Conservation (phyloP, 805 yeast genomes). For the Lipomyces mesembrius region DNA sequence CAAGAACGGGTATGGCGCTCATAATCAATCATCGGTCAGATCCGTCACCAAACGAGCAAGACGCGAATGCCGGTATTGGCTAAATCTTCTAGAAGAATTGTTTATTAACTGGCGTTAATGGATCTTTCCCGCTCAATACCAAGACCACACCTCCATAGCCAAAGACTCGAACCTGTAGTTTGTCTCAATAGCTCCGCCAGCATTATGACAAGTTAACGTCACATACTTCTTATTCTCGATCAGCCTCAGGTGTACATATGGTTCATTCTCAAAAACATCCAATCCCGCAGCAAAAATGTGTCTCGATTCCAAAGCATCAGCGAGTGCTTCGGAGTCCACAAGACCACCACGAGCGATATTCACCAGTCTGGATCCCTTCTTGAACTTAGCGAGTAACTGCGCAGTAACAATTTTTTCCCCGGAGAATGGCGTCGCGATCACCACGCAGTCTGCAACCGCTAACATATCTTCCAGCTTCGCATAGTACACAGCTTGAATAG, state of each 20-base stretch:
- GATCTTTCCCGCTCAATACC: neutral
- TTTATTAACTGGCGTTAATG: constrained; percentile 7
- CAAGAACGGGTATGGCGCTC: too few relatives aligned
- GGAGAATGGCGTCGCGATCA: constrained; percentile 35
- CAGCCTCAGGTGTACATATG: constrained; percentile 4
- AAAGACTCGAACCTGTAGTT: constrained; percentile 10
- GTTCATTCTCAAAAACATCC: constrained; percentile 20
- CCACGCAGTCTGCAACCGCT: constrained; percentile 43
- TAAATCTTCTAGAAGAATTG: neutral
- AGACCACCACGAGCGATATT: constrained; percentile 11
- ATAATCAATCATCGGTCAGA: too few relatives aligned
- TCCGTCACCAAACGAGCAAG: too few relatives aligned
- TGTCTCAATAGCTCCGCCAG: constrained; percentile 13
- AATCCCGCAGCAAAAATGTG: constrained; percentile 1
- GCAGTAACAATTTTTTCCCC: constrained; percentile 28
- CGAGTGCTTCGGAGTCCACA: neutral
- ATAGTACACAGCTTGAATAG: constrained; percentile 35
- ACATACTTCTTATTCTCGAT: constrained; percentile 10
- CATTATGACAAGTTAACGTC: constrained; percentile 17
- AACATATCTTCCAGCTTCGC: constrained; percentile 43
- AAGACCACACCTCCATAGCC: constrained; percentile 14
- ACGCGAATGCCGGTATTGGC: too few relatives aligned
- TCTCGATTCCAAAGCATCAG: constrained; percentile 2
- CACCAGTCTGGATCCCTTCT: constrained; percentile 31
- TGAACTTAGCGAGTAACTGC: constrained; percentile 14